phyloP scores from a whole-genome alignment of 768 basidiomycete genomes.

The Tremella mesenterica region DNA sequence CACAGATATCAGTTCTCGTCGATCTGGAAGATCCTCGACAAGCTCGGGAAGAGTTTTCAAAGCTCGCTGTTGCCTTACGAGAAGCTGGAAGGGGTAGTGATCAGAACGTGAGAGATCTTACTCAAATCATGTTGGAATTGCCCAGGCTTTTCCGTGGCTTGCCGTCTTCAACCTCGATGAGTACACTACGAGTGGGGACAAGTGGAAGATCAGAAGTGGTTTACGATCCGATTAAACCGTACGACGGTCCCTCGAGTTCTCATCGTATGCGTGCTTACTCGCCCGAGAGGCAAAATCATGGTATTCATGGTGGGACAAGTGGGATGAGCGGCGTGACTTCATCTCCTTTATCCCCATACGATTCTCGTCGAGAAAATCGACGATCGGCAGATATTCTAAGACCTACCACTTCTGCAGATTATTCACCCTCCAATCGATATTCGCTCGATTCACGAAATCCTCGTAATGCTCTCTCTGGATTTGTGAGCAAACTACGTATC shows the following conservation, averaged over 20 bases:
- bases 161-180: constrained; percentile 7
- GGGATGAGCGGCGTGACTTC: not conserved
- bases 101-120: constrained; percentile 31
- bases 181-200: not conserved
- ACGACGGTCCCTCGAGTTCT: not conserved
- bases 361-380: not conserved
- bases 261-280: not conserved
- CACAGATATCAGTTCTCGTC: constrained; percentile 9
- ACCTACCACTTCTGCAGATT: not conserved
- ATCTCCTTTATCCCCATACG: not conserved
- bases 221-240: constrained; percentile 6
- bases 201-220: not conserved
- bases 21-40: constrained; percentile 14
- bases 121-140: constrained; percentile 28
- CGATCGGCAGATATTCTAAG: constrained; percentile 1
- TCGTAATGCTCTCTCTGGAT: not conserved
- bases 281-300: not conserved
- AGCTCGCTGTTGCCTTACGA: constrained; percentile 11
- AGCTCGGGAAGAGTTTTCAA: constrained; percentile 6
- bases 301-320: no score
- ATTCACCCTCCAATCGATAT: not conserved
- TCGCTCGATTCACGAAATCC: not conserved
- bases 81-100: constrained; percentile 24
- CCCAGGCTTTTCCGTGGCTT: constrained; percentile 15
- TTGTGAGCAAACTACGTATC: constrained; percentile 1